phyloP scores from a whole-genome alignment of 768 basidiomycete species.

The Lyophyllum shimeji region DNA sequence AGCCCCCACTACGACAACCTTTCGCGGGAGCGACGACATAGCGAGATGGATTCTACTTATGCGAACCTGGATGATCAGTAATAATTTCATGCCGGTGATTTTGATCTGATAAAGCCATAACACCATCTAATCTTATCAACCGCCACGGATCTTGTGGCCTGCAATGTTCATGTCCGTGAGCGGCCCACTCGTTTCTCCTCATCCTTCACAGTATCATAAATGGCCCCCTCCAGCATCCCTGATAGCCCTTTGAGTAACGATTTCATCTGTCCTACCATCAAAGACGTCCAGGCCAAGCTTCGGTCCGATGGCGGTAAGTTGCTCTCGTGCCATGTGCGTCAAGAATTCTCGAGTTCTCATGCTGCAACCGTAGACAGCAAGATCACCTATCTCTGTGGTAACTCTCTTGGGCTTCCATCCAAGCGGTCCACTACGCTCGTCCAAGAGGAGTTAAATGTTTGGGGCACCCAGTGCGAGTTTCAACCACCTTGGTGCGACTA shows the following conservation, averaged over 20 bases:
- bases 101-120: neutral
- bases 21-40: constrained; percentile 27
- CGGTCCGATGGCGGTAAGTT: constrained; percentile 38
- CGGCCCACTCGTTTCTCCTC: neutral
- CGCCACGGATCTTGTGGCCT: constrained; percentile 5
- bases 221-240: constrained; percentile 13
- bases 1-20: constrained; percentile 76
- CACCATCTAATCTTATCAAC: constrained; percentile 17
- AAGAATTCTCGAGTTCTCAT: constrained; percentile 2
- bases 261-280: constrained; percentile 59
- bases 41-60: constrained; percentile 5
- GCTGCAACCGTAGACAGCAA: constrained; percentile 39
- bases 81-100: neutral
- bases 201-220: neutral
- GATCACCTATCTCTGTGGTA: constrained; percentile 91
- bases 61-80: neutral
- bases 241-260: constrained; percentile 45
- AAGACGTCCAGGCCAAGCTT: constrained; percentile 41
- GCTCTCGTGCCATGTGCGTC: neutral
- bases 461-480: constrained; percentile 64
- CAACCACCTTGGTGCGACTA: constrained; percentile 6
- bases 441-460: constrained; percentile 80
- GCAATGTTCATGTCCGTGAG: neutral
- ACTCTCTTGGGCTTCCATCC: constrained; percentile 86
- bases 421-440: constrained; percentile 72